These are phyloP conservation scores for Funneliformis geosporum DNA, from an alignment of 192 early-diverging fungal genomes.

Conservation along the genomic window DNA sequence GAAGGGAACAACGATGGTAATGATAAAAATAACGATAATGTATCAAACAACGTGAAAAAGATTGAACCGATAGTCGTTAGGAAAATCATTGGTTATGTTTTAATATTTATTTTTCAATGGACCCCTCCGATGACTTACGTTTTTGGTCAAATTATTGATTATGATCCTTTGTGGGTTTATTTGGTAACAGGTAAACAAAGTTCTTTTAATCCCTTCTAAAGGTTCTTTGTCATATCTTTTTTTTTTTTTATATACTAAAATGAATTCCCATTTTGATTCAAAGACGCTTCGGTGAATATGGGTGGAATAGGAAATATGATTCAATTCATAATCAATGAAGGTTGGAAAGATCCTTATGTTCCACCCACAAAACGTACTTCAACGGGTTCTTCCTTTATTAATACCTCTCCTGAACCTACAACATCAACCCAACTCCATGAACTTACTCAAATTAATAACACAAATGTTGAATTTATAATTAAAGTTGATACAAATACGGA, in stretches of 20 bases:
- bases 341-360: not conserved
- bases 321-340: constrained; percentile 28
- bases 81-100: constrained; percentile 20
- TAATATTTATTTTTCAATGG: constrained; percentile 28
- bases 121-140: constrained; percentile 22
- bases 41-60: not conserved
- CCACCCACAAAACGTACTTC: not conserved
- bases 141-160: constrained; percentile 11
- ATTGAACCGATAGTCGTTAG: constrained; percentile 12
- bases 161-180: constrained; percentile 23
- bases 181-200: constrained; percentile 7
- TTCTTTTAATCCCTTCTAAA: not conserved
- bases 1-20: not conserved
- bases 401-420: not conserved
- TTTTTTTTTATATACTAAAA: not conserved
- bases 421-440: not conserved
- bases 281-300: constrained; percentile 4
- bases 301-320: constrained; percentile 22
- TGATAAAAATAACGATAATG: not conserved
- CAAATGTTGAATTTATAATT: not conserved
- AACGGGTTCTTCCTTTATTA: not conserved
- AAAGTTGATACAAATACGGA: not conserved
- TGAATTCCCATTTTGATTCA: not conserved
- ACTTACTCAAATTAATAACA: not conserved
- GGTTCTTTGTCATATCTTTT: not conserved